phyloP scores from a whole-genome alignment of 169 alveolate genomes.

The Eimeria nieschulzi region DNA sequence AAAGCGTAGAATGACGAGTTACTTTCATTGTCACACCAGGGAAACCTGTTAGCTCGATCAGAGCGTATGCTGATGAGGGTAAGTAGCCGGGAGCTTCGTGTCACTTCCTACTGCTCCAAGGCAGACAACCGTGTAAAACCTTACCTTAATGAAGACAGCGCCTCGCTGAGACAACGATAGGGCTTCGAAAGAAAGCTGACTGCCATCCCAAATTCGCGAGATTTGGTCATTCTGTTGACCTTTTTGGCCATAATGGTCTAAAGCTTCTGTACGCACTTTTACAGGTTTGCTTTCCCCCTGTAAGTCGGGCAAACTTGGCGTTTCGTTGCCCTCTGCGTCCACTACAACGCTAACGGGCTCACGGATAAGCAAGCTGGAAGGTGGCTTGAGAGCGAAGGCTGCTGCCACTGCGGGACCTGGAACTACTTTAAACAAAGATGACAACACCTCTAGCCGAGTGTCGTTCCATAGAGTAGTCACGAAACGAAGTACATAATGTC shows the following conservation, averaged over 20 bases:
- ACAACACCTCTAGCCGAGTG: conserved; percentile 48
- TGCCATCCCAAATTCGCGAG: conserved; percentile 40
- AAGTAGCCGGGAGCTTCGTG: too few relatives aligned
- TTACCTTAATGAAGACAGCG: conserved; percentile 22
- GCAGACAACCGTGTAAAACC: neutral
- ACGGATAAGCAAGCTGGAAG: conserved; percentile 33
- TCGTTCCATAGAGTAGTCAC: conserved; percentile 53
- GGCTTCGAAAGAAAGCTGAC: conserved; percentile 31
- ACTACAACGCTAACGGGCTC: conserved; percentile 56
- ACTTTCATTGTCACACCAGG: too few relatives aligned
- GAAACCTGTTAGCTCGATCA: too few relatives aligned
- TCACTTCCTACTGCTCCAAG: too few relatives aligned
- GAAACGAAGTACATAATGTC: conserved; percentile 32
- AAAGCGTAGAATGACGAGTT: neutral
- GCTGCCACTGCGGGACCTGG: conserved; percentile 57
- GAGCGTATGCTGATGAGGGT: too few relatives aligned
- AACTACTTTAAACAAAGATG: conserved; percentile 48
- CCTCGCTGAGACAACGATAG: conserved; percentile 51
- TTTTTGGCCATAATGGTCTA: conserved; percentile 24
- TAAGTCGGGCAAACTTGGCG: conserved; percentile 21
- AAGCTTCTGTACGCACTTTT: conserved; percentile 30
- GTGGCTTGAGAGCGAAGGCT: conserved; percentile 20
- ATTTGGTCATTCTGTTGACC: conserved; percentile 24
- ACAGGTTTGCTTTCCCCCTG: conserved; percentile 11
- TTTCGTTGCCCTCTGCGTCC: conserved; percentile 42